Conservation (phyloP, 2,329 filamentous ascomycete genomes). For the Colletotrichum euphorbiae region DNA sequence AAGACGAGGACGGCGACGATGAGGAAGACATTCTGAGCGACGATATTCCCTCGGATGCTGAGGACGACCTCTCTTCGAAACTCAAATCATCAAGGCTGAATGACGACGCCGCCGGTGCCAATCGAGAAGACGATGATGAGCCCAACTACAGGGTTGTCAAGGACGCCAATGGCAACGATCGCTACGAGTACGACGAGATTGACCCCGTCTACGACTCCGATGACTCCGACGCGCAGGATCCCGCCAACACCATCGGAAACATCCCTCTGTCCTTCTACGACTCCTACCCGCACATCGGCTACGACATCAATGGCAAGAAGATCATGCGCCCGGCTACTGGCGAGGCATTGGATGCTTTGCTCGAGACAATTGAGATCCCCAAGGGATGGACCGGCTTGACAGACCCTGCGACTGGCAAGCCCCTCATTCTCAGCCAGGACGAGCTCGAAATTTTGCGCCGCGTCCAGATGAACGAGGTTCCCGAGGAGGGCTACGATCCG, state of each 20-base stretch:
- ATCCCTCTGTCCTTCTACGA: slow-evolving; percentile 97
- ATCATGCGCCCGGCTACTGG: slow-evolving; percentile 96
- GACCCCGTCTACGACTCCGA: slow-evolving; percentile 97
- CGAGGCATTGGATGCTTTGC: slow-evolving; percentile 89
- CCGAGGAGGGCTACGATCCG: slow-evolving; percentile 89
- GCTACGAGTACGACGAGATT: slow-evolving; percentile 94
- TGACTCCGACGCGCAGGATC: slow-evolving; percentile 84
- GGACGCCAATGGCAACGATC: slow-evolving; percentile 89
- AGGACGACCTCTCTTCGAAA: slow-evolving; percentile 52
- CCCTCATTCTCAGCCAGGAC: slow-evolving; percentile 85
- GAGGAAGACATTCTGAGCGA: slow-evolving; percentile 54
- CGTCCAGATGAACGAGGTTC: slow-evolving; percentile 88
- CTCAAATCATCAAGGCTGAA: slow-evolving; percentile 42
- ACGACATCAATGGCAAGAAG: slow-evolving; percentile 98
- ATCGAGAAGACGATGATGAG: slow-evolving; percentile 52
- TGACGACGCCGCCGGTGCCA: slow-evolving; percentile 46
- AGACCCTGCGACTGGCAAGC: slow-evolving; percentile 93
- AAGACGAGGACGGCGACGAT: slow-evolving; percentile 52
- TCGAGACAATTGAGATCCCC: slow-evolving; percentile 96
- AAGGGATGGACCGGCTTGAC: slow-evolving; percentile 98
- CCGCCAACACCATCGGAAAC: slow-evolving; percentile 91
- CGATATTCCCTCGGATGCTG: slow-evolving; percentile 55
- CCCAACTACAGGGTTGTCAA: slow-evolving; percentile 69
- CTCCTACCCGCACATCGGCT: slow-evolving; percentile 96
- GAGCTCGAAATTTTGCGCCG: slow-evolving; percentile 90